Evolutionary conservation across 371 early-diverging fungal species (phyloP), one percentile per base, ranked within the genome.

Genomic region (Basidiobolus meristosporus): DNA sequence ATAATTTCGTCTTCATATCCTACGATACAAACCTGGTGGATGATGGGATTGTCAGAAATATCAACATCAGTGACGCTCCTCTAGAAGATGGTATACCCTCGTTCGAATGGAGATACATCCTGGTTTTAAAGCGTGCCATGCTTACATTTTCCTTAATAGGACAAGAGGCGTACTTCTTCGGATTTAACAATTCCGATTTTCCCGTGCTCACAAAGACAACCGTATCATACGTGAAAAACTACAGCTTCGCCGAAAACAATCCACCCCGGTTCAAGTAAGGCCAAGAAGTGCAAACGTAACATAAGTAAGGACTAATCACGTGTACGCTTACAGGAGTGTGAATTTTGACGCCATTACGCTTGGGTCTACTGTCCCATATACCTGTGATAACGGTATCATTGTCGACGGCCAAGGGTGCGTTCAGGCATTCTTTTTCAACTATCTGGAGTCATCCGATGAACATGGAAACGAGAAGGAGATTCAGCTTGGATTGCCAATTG

Each of bases 251-350:
- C 30, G 73, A 76, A 43, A 70, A 70, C 41, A 60, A 69, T 3
- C 83, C 77, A 6, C 90, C 92, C 22, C 61, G 90, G 3, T 89
- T 83, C n/a, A n/a, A n/a, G n/a, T n/a, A n/a, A n/a, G n/a, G n/a
- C n/a, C n/a, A n/a, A n/a, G n/a, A n/a, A n/a, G n/a, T n/a, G n/a
- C n/a, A n/a, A n/a, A n/a, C n/a, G n/a, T n/a, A n/a, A n/a, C n/a
- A n/a, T n/a, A n/a, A n/a, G n/a, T n/a, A n/a, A n/a, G n/a, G n/a
- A n/a, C n/a, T n/a, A n/a, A n/a, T n/a, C n/a, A n/a, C n/a, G n/a
- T n/a, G n/a, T n/a, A n/a, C n/a, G n/a, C n/a, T n/a, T n/a, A n/a
- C 65, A 61, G 82, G 15, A 56, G 63, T 26, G 69, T 75, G 47
- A 82, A 82, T 45, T 48, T 74, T 59, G 85, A 91, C 45, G 83